Evolutionary conservation across 805 yeast genomes (phyloP).

Genomic region (Priceomyces carsonii): DNA sequence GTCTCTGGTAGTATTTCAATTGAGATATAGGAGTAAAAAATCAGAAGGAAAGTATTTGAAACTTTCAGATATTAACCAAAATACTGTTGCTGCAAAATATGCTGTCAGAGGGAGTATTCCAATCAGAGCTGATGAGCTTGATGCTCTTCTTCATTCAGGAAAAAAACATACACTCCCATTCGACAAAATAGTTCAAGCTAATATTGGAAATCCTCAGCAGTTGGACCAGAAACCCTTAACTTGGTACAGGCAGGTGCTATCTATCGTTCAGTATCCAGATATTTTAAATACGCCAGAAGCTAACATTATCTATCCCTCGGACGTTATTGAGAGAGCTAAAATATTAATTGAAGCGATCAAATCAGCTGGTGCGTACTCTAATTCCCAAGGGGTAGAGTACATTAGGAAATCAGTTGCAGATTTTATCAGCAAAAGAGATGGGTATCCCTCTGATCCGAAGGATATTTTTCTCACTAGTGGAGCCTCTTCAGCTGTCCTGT

Average conservation of each 20-base stretch:
- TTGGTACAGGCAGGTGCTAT: slow-evolving; percentile 90
- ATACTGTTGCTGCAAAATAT: slow-evolving; percentile 82
- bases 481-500: slow-evolving; percentile 91
- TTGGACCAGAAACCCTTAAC: slow-evolving; percentile 91
- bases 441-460: slow-evolving; percentile 59
- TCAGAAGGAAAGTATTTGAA: no score
- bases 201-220: slow-evolving; percentile 98
- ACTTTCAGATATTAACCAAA: slow-evolving; percentile 61
- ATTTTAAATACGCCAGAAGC: slow-evolving; percentile 43
- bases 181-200: slow-evolving; percentile 76
- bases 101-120: slow-evolving; percentile 97
- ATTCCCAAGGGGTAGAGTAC: slow-evolving; percentile 80
- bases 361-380: slow-evolving; percentile 93
- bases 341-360: slow-evolving; percentile 61
- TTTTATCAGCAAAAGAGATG: slow-evolving; percentile 80
- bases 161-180: slow-evolving; percentile 69
- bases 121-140: slow-evolving; percentile 85
- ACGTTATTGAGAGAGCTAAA: slow-evolving; percentile 74
- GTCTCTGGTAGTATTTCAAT: no score
- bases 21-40: no score
- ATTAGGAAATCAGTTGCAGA: slow-evolving; percentile 79
- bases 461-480: slow-evolving; percentile 88
- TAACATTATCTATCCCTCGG: slow-evolving; percentile 50
- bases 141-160: slow-evolving; percentile 48
- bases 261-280: slow-evolving; percentile 83